Percentiles rank a stretch among this genome's conserved stretches.
phyloP scores from a whole-genome alignment of 129 eudicot species.

The Apium graveolens region DNA sequence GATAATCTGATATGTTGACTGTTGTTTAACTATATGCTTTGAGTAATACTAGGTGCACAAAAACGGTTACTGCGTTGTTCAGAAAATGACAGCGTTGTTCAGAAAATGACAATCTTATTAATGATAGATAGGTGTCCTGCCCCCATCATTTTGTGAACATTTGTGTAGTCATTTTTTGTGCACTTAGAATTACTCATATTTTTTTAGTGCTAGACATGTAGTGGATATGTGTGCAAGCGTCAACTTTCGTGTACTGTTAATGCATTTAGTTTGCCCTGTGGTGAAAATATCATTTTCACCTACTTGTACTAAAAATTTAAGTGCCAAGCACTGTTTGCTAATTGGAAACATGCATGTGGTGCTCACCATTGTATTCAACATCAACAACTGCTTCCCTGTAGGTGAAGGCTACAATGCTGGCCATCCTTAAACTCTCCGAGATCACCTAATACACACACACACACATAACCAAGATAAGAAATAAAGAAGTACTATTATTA shows the following conservation, averaged over 20 bases:
- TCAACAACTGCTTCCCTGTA: conserved; percentile 47
- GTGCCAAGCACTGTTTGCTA: neutral
- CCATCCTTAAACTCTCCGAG: conserved; percentile 53
- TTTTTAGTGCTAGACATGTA: too few species aligned
- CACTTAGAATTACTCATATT: too few species aligned
- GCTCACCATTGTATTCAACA: conserved; percentile 40
- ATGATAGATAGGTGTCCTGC: too few species aligned
- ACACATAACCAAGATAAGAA: neutral
- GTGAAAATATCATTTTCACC: neutral
- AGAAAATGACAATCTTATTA: too few species aligned
- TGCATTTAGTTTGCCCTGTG: neutral
- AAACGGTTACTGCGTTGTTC: too few species aligned
- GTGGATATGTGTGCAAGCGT: conserved; percentile 1
- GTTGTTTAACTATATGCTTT: too few species aligned
- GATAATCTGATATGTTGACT: neutral
- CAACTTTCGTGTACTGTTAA: neutral
- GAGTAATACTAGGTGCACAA: too few species aligned
- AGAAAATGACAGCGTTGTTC: too few species aligned
- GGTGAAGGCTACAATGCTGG: conserved; percentile 52
- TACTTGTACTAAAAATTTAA: neutral
- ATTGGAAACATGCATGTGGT: neutral
- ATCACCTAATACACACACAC: conserved; percentile 18
- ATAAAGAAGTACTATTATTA: neutral
- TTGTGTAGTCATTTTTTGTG: too few species aligned
- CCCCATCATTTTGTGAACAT: too few species aligned